A percentile compares a stretch with the other conserved stretches of the same genome.
Evolutionary conservation across 2,329 filamentous ascomycete species (phyloP).

Genomic region (Lachnellula hyalina): DNA sequence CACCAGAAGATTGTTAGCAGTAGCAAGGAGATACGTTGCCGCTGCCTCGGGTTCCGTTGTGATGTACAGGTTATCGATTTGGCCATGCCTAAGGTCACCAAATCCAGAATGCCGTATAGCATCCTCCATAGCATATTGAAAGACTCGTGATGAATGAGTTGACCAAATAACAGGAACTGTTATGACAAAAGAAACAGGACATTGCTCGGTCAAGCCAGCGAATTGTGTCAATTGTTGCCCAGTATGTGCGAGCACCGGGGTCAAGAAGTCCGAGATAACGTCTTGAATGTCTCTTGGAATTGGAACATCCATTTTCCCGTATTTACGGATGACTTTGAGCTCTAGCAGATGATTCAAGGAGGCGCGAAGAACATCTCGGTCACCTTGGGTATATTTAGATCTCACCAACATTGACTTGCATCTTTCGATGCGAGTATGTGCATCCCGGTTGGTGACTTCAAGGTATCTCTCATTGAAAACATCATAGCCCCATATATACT

Average conservation of each 20-base stretch:
- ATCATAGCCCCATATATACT: neutral
- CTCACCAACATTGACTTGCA: constrained; percentile 16
- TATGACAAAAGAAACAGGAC: constrained; percentile 10
- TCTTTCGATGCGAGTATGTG: neutral
- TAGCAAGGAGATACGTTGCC: constrained; percentile 24
- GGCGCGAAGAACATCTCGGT: constrained; percentile 6
- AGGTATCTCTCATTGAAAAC: neutral
- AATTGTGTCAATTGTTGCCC: constrained; percentile 8
- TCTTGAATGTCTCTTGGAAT: constrained; percentile 14
- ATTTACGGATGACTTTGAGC: constrained; percentile 10
- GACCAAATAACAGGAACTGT: constrained; percentile 14
- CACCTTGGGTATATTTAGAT: constrained; percentile 7
- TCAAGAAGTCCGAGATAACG: constrained; percentile 13
- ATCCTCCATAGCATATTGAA: constrained; percentile 9
- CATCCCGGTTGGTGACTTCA: neutral
- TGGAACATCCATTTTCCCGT: neutral
- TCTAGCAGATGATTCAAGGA: constrained; percentile 6
- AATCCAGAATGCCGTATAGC: constrained; percentile 8
- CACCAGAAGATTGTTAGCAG: constrained; percentile 11
- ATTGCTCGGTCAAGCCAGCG: constrained; percentile 5
- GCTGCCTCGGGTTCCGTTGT: constrained; percentile 30
- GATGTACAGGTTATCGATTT: constrained; percentile 28
- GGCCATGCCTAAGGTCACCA: constrained; percentile 6
- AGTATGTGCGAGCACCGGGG: constrained; percentile 13
- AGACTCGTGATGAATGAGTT: constrained; percentile 5